phyloP scores from a whole-genome alignment of 2,329 filamentous ascomycete species.

The Albifimbria verrucaria region DNA sequence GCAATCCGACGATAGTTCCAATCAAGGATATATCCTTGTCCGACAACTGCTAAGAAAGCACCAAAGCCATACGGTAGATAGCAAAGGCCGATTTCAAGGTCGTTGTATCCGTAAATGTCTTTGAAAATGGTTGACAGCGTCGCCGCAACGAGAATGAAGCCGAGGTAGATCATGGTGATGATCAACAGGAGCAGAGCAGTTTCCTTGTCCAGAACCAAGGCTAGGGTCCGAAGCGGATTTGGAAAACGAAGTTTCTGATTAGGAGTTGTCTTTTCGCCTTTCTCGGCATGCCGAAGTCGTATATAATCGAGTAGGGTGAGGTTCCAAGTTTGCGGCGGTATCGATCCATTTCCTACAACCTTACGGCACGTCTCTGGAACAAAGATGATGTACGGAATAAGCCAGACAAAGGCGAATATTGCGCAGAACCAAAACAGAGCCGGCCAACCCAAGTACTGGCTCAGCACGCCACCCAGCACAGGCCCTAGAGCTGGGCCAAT shows the following conservation, averaged over 20 bases:
- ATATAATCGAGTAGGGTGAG: background rate
- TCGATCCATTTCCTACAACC: slow-evolving; percentile 12
- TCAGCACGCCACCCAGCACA: slow-evolving; percentile 61
- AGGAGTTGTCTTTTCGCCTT: background rate
- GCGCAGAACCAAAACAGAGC: slow-evolving; percentile 68
- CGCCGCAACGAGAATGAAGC: background rate
- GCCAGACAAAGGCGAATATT: slow-evolving; percentile 47
- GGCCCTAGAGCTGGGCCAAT: slow-evolving; percentile 55
- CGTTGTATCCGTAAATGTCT: background rate
- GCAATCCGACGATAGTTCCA: slow-evolving; percentile 60
- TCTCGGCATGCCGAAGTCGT: background rate
- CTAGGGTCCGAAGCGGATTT: background rate
- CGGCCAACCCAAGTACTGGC: slow-evolving; percentile 63
- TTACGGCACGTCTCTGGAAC: slow-evolving; percentile 13
- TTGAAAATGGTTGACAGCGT: background rate
- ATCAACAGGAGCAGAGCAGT: background rate
- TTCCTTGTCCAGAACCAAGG: background rate
- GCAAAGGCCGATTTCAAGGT: background rate
- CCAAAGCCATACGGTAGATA: background rate
- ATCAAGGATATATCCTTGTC: slow-evolving; percentile 53
- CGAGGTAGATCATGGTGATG: background rate
- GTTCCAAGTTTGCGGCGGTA: background rate
- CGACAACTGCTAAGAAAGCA: background rate
- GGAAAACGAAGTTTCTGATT: slow-evolving; percentile 12
- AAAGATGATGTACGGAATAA: slow-evolving; percentile 49